Base-by-base conservation (phyloP, 345 rosid species). In the Carallia brachiata region DNA sequence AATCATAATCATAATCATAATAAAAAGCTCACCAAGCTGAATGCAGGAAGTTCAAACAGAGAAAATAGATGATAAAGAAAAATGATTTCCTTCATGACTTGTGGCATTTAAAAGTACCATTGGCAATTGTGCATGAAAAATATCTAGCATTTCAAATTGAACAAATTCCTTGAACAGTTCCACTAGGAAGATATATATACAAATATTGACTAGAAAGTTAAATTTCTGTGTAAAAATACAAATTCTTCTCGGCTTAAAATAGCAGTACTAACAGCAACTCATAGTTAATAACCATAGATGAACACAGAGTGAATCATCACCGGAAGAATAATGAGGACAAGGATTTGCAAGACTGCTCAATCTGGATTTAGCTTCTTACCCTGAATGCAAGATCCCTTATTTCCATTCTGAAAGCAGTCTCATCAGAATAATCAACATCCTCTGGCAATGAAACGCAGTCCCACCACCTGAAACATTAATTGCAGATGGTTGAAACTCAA, bases 381-480 rank as follows among this genome's bases (percentile, higher is more conserved):
- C 37, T 68, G 61, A 78, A 81, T 36, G 98, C 97, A 57, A 94
- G 96, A 78, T 87, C 86, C 82, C 75, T 84, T 57, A 94, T 81
- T 72, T 91, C 81, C 88, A 70, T 86, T 80, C 97, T 86, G 77
- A 90, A 94, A 52, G 87, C 77, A 72, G 59, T 79, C 80, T 88
- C 95, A 63, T 87, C 88, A 61, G 88, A 86, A 68, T 68, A 39
- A 82, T 89, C 90, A 80, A 94, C 81, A 82, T 90, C 96, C 61
- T 84, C 89, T 47, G 98, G 97, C 82, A 90, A 78, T 7, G 93
- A 85, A 55, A 90, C 74, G 61, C 92, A 88, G 19, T 94, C 97
- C 98, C 98, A 94, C 98, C 98, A 94, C 89, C 98, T 94, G 47
- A 37, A 65, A 63, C 15, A 17, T 0, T 18, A 7, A 57, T 53